Evolutionary conservation across 2,329 filamentous ascomycete genomes (phyloP), one percentile per base, ranked within the genome.

Genomic region (Trichoderma lentiforme): DNA sequence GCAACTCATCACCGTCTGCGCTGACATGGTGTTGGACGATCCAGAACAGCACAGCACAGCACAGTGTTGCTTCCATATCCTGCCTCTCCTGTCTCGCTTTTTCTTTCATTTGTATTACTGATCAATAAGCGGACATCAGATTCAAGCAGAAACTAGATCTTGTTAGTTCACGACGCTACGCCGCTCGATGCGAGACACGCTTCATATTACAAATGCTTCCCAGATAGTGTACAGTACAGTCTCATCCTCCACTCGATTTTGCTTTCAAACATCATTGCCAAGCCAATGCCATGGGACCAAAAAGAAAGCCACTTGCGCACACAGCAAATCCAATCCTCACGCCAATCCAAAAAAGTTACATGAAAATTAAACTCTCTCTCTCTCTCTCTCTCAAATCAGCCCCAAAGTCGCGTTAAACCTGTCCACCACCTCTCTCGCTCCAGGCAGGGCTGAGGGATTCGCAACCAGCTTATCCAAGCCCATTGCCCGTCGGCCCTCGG

Each of bases 401-500:
- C 86, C 85, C 65, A 87, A 73, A 51, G 82, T 82, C 12, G 74
- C 73, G 73, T 88, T 88, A 21, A 85, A 84, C 63, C 78, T 77
- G 57, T 78, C 75, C 5, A 84, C 78, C 3, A 80, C 81, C 3
- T 77, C 78, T 71, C 78, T 79, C 36, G 83, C 84, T 0, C 84
- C 83, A 0, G 71, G 64, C 3, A 76, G 76, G 32, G 81, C 80
- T 3, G 72, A 76, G 2, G 76, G 74, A 0, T 61, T 69, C 1
- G 77, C 66, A 0, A 71, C 70, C 56, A 87, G 76, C 75, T 75
- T 82, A 71, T 82, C 81, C 60, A 88, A 79, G 0, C 86, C 86
- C 76, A 87, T 83, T 0, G 85, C 82, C 71, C 80, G 81, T 53
- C 82, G 74, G 2, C 83, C 86, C 6, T 78, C 76, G 0, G 72